These are phyloP conservation scores for Lasiodiplodia gonubiensis DNA, from an alignment of 2,329 filamentous ascomycete genomes.

Conservation along the genomic window DNA sequence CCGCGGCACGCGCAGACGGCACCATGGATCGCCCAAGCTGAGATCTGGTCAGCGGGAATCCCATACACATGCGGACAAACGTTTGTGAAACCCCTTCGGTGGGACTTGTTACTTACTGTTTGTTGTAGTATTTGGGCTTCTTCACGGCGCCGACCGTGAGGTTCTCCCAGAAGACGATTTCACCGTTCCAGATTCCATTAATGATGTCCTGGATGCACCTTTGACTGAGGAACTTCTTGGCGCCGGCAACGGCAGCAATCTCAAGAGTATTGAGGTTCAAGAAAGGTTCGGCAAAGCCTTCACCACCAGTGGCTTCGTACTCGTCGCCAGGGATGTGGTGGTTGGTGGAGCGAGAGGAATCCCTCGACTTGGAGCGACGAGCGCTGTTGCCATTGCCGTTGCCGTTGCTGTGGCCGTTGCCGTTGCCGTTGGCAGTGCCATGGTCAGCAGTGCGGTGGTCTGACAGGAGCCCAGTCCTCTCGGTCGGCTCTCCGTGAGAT, in stretches of 20 bases:
- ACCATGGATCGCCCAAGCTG: slow-evolving; percentile 64
- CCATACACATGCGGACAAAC: neutral
- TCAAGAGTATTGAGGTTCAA: slow-evolving; percentile 83
- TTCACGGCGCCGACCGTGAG: slow-evolving; percentile 76
- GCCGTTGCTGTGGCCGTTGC: slow-evolving; percentile 30
- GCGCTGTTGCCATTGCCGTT: slow-evolving; percentile 6
- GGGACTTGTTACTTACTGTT: slow-evolving; percentile 42
- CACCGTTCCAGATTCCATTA: slow-evolving; percentile 82
- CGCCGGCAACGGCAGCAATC: slow-evolving; percentile 79
- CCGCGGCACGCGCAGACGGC: slow-evolving; percentile 76
- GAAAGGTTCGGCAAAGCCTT: slow-evolving; percentile 73
- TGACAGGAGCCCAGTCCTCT: slow-evolving; percentile 29
- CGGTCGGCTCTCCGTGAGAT: slow-evolving; percentile 19
- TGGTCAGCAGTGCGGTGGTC: slow-evolving; percentile 19
- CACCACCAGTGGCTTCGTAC: slow-evolving; percentile 50
- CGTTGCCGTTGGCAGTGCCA: slow-evolving; percentile 48
- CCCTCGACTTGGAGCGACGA: slow-evolving; percentile 45
- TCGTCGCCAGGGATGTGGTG: slow-evolving; percentile 31
- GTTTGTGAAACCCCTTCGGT: neutral
- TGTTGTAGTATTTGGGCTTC: slow-evolving; percentile 76
- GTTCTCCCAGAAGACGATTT: slow-evolving; percentile 85
- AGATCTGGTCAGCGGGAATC: neutral
- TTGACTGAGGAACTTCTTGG: slow-evolving; percentile 85
- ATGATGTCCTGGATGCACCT: slow-evolving; percentile 81
- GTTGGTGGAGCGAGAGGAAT: slow-evolving; percentile 40